Evolutionary conservation across 441 rosid species (phyloP), one percentile per base, ranked within the genome.

Genomic region (Mallotus repandus): DNA sequence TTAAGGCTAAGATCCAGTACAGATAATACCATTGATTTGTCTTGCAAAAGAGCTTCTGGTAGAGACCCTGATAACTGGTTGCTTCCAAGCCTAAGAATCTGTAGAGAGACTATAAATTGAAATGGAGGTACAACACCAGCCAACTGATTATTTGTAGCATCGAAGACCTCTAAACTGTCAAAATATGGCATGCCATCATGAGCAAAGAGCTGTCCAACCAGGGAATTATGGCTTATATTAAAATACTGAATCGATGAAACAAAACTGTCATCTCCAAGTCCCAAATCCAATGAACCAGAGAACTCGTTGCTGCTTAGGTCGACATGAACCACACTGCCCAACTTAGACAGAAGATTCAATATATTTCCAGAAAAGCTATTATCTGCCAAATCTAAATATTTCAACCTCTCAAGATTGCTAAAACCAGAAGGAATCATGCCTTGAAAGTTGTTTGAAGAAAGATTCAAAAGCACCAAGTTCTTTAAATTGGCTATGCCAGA

Each of bases 1-100:
- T 94, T 89, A 67, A 62, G 82, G 88, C 97, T 86, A 73, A 94
- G 96, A 83, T 94, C 97, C 64, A 94, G 85, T 76, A 92, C 97
- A 61, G 92, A 79, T 77, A 94, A 78, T 62, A 91, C 60, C 74
- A 68, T 77, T 38, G 83, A 76, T 79, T 87, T 88, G 66, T 87
- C 97, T 77, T 86, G 90, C 69, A 91, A 66, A 75, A 92, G 83
- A 68, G 89, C 89, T 72, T 84, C 86, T 12, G 94, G 94, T 48
- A 88, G 64, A 68, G 88, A 78, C 59, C 89, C 91, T 0, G 97
- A 87, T 11, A 92, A 82, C 65, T 77, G 88, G 71, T 92, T 92
- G 82, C 81, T 81, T 70, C 91, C 88, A 19, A 91, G 90, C 78
- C 82, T 83, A 76, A 91, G 92, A 82, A 86, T 77, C 83, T 73